Evolutionary conservation across 805 yeast genomes (phyloP), one percentile per base, ranked within the genome.

Genomic region (Hagleromyces aurorensis): DNA sequence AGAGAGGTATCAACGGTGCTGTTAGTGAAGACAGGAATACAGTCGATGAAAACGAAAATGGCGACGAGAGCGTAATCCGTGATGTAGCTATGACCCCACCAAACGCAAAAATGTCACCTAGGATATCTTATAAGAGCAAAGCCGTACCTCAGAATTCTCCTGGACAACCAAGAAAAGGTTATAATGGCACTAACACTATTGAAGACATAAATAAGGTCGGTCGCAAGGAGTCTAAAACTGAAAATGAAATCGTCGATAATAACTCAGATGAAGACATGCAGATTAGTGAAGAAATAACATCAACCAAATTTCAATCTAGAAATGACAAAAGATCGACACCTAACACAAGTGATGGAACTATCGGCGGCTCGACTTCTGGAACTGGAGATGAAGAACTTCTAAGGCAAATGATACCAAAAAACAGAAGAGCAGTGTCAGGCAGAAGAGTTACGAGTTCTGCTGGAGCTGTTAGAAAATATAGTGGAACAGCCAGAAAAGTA

Each of bases 141-240:
- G 55, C 59, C 3, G 86, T 91, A 12, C 98, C 97, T 4, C 70
- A 72, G 41, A 84, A 84, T 29, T 84, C 96, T 2, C 98, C 98
- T 0, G 98, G 97, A 2, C 98, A 91, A 58, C 98, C 98, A 22
- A 72, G 96, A 50, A 89, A 89, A 34, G 54, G 63, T 6, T 45
- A 46, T n/a, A 48, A 35, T 25, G 61, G 51, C 18, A 41, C 42
- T 34, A 57, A 45, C 16, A 46, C 51, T 43, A 45, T 60, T 54
- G 60, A 57, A 45, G 53, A 46, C 57, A 56, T 43, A 33, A 36
- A 31, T 20, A 18, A 30, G 23, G 14, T 36, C 46, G 20, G 18
- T 7, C 30, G 27, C 13, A 41, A 29, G 21, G 34, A 29, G 15
- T 37, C 39, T 18, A 36, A 38, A 12, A 30, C 40, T 13, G 41